Percentiles rank a stretch among this genome's conserved stretches.
These are phyloP conservation scores for Leucocoprinus leucothites DNA, from an alignment of 768 basidiomycete species.

Conservation along the genomic window DNA sequence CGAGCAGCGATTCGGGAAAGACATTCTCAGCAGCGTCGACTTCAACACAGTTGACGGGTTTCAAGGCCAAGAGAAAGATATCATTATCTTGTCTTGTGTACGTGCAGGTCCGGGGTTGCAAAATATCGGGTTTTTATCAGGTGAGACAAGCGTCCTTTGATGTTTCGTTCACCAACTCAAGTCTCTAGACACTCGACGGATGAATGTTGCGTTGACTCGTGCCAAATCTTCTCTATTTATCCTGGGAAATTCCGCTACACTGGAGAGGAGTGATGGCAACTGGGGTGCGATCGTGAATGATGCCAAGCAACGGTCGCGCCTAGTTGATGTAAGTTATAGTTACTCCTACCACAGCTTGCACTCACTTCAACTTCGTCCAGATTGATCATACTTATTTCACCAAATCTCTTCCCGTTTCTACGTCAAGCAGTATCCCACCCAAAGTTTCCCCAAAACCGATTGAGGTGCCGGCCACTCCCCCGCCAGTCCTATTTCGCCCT, in stretches of 20 bases:
- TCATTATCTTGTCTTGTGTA: conserved; percentile 97
- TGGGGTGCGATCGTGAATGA: conserved; percentile 81
- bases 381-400: conserved; percentile 26
- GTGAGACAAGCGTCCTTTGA: conserved; percentile 29
- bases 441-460: conserved; percentile 1
- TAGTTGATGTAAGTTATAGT: conserved; percentile 55
- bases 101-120: conserved; percentile 84
- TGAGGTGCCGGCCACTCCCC: not conserved
- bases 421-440: not conserved
- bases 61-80: conserved; percentile 98
- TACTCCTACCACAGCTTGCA: conserved; percentile 17
- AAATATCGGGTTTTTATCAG: conserved; percentile 85
- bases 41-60: conserved; percentile 99
- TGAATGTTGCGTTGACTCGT: conserved; percentile 99
- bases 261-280: conserved; percentile 78
- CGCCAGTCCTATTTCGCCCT: conserved; percentile 6
- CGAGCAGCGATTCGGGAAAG: conserved; percentile 62
- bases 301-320: conserved; percentile 59
- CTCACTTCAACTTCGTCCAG: conserved; percentile 15
- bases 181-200: conserved; percentile 68
- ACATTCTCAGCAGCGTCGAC: conserved; percentile 70
- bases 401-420: not conserved
- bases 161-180: conserved; percentile 5
- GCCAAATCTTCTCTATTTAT: conserved; percentile 94
- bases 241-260: conserved; percentile 84